These are phyloP conservation scores for Purshia tridentata DNA, from an alignment of 306 rosid species.

Conservation along the genomic window DNA sequence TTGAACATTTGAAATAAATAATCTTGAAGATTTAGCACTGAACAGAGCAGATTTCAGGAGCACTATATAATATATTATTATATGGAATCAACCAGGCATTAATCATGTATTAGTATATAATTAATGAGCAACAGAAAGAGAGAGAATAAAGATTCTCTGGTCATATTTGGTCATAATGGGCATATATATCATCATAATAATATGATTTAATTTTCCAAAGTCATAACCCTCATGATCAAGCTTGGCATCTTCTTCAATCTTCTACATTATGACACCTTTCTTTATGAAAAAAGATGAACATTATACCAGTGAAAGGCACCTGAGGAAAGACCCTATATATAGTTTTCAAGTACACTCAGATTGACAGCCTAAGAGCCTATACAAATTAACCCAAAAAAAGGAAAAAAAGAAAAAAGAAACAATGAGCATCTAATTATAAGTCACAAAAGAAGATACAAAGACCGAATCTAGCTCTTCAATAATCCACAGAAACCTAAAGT, in stretches of 20 bases:
- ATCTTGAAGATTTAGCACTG: constrained; percentile 32
- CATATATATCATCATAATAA: constrained; percentile 6
- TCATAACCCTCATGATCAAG: constrained; percentile 34
- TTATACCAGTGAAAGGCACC: constrained; percentile 15
- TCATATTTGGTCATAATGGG: constrained; percentile 27
- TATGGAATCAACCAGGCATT: constrained; percentile 10
- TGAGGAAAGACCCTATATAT: not conserved
- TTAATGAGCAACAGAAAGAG: constrained; percentile 25
- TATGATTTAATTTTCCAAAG: constrained; percentile 19
- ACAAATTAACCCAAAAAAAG: not conserved
- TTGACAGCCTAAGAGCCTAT: constrained; percentile 17
- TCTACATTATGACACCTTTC: constrained; percentile 20
- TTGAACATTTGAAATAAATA: constrained; percentile 9
- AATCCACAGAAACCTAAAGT: not conserved
- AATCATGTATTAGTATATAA: not conserved
- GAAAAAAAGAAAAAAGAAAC: too few species aligned
- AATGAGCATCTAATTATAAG: constrained; percentile 25
- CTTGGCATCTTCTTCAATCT: constrained; percentile 50
- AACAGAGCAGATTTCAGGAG: constrained; percentile 17
- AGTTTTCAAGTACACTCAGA: constrained; percentile 12
- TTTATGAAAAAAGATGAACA: constrained; percentile 30
- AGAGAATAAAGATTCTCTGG: constrained; percentile 54
- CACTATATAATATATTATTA: constrained; percentile 1
- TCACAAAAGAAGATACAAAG: constrained; percentile 18
- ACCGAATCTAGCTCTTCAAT: constrained; percentile 34